Percentiles rank a stretch among this genome's conserved stretches.
Conservation (phyloP, 768 basidiomycete species). For the Mycena galopus region DNA sequence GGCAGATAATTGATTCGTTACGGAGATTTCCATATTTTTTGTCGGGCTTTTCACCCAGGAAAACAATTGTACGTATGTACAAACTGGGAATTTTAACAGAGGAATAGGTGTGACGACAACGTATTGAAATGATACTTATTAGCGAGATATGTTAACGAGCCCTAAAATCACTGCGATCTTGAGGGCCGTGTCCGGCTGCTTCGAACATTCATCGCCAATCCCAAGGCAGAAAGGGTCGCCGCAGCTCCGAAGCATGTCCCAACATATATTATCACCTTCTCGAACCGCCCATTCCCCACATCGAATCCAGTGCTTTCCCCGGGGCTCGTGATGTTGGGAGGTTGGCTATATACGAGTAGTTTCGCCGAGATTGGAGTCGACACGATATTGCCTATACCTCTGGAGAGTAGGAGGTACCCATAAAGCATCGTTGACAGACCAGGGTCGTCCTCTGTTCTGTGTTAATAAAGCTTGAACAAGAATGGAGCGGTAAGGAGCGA, state of each 20-base stretch:
- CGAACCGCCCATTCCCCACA: slow-evolving; percentile 44
- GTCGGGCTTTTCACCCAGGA: too few species aligned
- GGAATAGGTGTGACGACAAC: too few species aligned
- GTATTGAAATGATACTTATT: too few species aligned
- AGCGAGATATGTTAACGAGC: too few species aligned
- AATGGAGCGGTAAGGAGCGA: neutral
- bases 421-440: slow-evolving; percentile 40
- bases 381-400: slow-evolving; percentile 48
- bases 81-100: too few species aligned
- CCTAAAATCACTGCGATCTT: too few species aligned
- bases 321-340: neutral
- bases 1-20: too few species aligned
- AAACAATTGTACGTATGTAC: too few species aligned
- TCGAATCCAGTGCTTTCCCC: slow-evolving; percentile 41
- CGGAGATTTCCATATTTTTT: too few species aligned
- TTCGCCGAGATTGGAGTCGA: slow-evolving; percentile 44
- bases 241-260: slow-evolving; percentile 49
- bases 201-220: slow-evolving; percentile 44
- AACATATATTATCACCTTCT: slow-evolving; percentile 45
- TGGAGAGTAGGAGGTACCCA: slow-evolving; percentile 42
- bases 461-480: neutral
- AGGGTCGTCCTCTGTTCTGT: slow-evolving; percentile 43
- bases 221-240: slow-evolving; percentile 38
- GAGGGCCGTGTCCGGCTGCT: too few species aligned
- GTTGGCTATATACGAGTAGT: slow-evolving; percentile 1